phyloP scores from a whole-genome alignment of 2,329 filamentous ascomycete species.

The Aspergillus bombycis region DNA sequence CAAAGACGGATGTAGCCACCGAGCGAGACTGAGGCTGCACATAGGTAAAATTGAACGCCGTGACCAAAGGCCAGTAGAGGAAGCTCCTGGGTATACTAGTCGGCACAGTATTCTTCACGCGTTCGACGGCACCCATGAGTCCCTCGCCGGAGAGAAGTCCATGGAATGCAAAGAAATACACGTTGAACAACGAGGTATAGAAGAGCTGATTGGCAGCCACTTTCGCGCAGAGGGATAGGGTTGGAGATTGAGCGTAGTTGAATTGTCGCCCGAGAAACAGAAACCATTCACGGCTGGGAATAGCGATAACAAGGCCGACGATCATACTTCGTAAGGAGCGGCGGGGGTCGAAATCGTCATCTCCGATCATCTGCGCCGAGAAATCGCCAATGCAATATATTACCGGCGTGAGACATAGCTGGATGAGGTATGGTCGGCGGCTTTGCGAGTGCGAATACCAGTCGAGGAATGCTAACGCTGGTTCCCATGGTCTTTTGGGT shows the following conservation, averaged over 20 bases:
- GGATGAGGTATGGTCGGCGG: slow-evolving; percentile 3
- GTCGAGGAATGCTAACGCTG: neutral
- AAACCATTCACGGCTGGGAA: slow-evolving; percentile 5
- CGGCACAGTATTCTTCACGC: neutral
- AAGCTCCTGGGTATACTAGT: slow-evolving; percentile 7
- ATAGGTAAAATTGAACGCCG: slow-evolving; percentile 6
- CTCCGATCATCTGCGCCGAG: neutral
- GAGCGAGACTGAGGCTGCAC: neutral
- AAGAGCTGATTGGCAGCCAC: neutral
- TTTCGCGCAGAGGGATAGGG: neutral
- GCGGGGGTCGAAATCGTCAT: neutral
- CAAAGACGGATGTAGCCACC: neutral
- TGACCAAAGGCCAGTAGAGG: slow-evolving; percentile 6
- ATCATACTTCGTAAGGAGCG: slow-evolving; percentile 3
- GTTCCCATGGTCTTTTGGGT: too few species aligned
- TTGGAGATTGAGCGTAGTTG: neutral
- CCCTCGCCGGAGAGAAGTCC: slow-evolving; percentile 2
- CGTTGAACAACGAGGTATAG: slow-evolving; percentile 4
- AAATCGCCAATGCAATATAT: slow-evolving; percentile 3
- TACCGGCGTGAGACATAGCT: slow-evolving; percentile 3
- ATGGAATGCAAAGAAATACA: slow-evolving; percentile 4
- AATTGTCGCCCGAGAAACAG: slow-evolving; percentile 6
- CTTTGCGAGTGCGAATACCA: slow-evolving; percentile 1
- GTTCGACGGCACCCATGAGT: neutral
- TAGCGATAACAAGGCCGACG: slow-evolving; percentile 1